phyloP scores from a whole-genome alignment of 2,329 filamentous ascomycete genomes.

The Cladosporium phlei region DNA sequence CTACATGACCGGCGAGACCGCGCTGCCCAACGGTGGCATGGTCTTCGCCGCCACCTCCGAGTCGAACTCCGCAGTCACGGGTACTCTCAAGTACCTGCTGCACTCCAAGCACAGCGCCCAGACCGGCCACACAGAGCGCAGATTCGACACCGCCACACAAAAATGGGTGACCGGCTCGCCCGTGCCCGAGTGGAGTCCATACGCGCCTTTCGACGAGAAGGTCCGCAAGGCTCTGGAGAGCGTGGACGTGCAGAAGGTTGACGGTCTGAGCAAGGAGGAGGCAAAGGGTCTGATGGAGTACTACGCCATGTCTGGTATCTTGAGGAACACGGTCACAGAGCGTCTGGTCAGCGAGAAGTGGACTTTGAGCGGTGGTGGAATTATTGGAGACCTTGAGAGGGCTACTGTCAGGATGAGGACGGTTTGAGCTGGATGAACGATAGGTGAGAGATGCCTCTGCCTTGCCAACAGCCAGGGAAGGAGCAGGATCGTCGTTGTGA shows the following conservation, averaged over 20 bases:
- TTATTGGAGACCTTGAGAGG: constrained; percentile 81
- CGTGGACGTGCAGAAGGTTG: constrained; percentile 50
- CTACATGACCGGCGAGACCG: constrained; percentile 57
- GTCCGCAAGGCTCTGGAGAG: constrained; percentile 44
- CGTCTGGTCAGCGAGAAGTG: constrained; percentile 73
- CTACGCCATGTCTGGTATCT: constrained; percentile 79
- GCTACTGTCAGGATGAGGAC: constrained; percentile 43
- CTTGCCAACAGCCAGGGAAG: too few relatives aligned
- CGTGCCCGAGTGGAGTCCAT: constrained; percentile 47
- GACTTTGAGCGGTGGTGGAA: constrained; percentile 73
- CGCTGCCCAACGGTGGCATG: constrained; percentile 68
- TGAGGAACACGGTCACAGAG: constrained; percentile 67
- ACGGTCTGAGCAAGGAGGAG: constrained; percentile 68
- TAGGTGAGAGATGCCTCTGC: too few relatives aligned
- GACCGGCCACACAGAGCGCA: constrained; percentile 40
- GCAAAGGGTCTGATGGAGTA: constrained; percentile 82
- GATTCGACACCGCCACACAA: constrained; percentile 33
- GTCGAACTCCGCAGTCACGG: constrained; percentile 62
- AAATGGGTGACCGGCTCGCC: constrained; percentile 23
- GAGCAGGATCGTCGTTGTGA: too few relatives aligned
- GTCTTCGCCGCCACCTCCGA: constrained; percentile 69
- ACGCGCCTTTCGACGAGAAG: constrained; percentile 49
- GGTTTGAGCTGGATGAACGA: too few relatives aligned
- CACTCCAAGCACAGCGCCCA: constrained; percentile 50
- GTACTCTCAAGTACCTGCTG: constrained; percentile 54